Base-by-base conservation (phyloP, 371 early-diverging fungal genomes). In the Mucor sp. region DNA sequence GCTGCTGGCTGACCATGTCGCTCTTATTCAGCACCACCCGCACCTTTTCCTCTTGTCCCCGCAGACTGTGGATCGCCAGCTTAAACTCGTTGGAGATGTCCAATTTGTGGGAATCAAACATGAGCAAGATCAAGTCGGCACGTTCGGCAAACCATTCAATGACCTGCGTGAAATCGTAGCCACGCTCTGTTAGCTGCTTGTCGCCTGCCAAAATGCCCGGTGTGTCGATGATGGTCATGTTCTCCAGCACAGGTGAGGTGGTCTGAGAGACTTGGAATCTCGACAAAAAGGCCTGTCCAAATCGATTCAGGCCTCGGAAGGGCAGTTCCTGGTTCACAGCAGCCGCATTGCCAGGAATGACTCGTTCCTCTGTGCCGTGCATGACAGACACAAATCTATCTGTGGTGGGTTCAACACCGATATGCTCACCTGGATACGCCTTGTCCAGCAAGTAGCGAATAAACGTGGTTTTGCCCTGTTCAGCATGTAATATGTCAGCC, bases 11-110 rank as follows among this genome's bases (percentile, higher is more conserved):
- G 48, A 95, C 90, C 90, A 88, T 90, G 70, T 95, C 94, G 58
- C 91, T 89, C 76, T 95, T 95, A 83, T 95, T 95, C 21, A 95
- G 80, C 14, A 95, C 89, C 0, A 95, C 89, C 28, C 93, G 83
- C 8, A 94, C 86, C 69, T 95, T 95, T 63, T 95, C 96, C 65
- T 93, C 94, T 63, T 95, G 91, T 6, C 94, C 93, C 62, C 87
- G 86, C 64, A 95, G 79, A 14, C 89, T 82, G 68, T 87, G 85
- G 60, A 96, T 94, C 0, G 91, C 93, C 35, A 83, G 72, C 76
- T 93, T 95, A 78, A 96, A 94, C 74, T 95, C 95, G 74, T 95
- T 92, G 17, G 91, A 91, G 63, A 95, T 95, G 72, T 95, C 96
- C 72, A 95, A 80, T 72, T 95, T 95, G 78, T 94, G 86, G 6